Base-by-base conservation (phyloP, 2,329 filamentous ascomycete species). In the Fusarium sp. region DNA sequence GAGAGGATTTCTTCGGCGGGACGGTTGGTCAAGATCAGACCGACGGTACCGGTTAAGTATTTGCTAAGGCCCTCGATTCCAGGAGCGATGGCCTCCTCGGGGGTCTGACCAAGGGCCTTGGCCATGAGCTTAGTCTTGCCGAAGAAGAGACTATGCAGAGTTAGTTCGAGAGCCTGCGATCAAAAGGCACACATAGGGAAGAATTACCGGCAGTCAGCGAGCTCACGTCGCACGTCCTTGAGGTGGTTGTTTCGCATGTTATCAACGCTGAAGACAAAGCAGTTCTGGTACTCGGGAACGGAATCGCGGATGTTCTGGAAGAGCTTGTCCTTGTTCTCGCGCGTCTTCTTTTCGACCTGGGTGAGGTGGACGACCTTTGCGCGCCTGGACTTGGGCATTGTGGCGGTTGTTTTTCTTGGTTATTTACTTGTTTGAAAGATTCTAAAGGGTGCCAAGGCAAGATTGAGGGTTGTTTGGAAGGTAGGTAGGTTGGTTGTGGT, bases 81-180 rank as follows among this genome's bases (percentile, higher is more conserved):
- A 46, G 92, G 88, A 74, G 93, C 92, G 82, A 92, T 88, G 82
- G 94, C 93, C 76, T 93, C 92, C 77, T 92, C 91, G 73, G 90
- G 86, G 57, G 86, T 90, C 71, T 88, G 88, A 78, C 96, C 96
- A 27, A 99, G 91, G 61, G 96, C 94, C 83, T 96, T 95, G 76
- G 93, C 91, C 94, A 98, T 98, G 81, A 99, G 94, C 84, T 98
- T 98, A 65, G 95, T 98, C 86, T 98, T 99, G 84, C 95, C 96
- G 83, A 98, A 98, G 89, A 98, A 98, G 80, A 99, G 85, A 75
- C 94, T 96, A 76, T 49, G 18, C 45, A 58, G 24, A 57, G 58
- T 65, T 54, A 67, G 62, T 48, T 46, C 16, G 12, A 52, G n/a
- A 41, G 41, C 20, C 13, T 8, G 47, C 46, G 27, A 41, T 22